These are phyloP conservation scores for Metschnikowia baotianmanensis DNA, from an alignment of 805 yeast genomes.

Conservation along the genomic window DNA sequence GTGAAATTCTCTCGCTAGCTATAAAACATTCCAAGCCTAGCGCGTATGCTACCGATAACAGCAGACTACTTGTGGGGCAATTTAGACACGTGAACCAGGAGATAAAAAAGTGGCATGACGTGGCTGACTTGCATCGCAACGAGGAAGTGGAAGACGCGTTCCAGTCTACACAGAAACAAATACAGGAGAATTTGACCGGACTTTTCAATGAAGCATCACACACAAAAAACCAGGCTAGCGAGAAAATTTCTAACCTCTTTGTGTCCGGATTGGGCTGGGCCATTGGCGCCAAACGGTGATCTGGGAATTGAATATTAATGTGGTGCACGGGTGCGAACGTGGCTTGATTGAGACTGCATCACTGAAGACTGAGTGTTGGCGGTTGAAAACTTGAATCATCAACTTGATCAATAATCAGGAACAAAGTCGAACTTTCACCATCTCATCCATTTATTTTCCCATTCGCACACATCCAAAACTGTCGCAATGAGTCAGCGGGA, in stretches of 20 bases:
- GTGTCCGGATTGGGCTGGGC: slow-evolving; percentile 65
- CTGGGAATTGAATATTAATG: too few species aligned
- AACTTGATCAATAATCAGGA: too few species aligned
- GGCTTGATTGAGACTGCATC: not conserved
- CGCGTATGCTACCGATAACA: slow-evolving; percentile 52
- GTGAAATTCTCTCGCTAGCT: slow-evolving; percentile 51
- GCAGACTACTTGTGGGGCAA: slow-evolving; percentile 54
- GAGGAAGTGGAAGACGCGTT: slow-evolving; percentile 13
- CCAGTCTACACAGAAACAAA: slow-evolving; percentile 18
- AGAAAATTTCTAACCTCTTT: slow-evolving; percentile 48
- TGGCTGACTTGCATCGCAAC: slow-evolving; percentile 14
- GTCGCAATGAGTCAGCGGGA: slow-evolving; percentile 32
- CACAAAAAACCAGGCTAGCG: slow-evolving; percentile 36
- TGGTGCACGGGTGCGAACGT: slow-evolving; percentile 10
- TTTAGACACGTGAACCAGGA: slow-evolving; percentile 54
- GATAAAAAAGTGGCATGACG: slow-evolving; percentile 24
- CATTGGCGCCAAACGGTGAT: slow-evolving; percentile 45
- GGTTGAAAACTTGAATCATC: not conserved
- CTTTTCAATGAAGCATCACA: slow-evolving; percentile 29
- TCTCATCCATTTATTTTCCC: not conserved
- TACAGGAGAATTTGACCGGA: slow-evolving; percentile 24
- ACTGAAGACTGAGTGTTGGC: not conserved
- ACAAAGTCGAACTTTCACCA: not conserved
- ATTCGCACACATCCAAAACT: not conserved
- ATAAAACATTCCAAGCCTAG: slow-evolving; percentile 34